A percentile compares a stretch with the other conserved stretches of the same genome.
phyloP scores from a whole-genome alignment of 352 stramenopile species.

The Phytophthora tentaculata region DNA sequence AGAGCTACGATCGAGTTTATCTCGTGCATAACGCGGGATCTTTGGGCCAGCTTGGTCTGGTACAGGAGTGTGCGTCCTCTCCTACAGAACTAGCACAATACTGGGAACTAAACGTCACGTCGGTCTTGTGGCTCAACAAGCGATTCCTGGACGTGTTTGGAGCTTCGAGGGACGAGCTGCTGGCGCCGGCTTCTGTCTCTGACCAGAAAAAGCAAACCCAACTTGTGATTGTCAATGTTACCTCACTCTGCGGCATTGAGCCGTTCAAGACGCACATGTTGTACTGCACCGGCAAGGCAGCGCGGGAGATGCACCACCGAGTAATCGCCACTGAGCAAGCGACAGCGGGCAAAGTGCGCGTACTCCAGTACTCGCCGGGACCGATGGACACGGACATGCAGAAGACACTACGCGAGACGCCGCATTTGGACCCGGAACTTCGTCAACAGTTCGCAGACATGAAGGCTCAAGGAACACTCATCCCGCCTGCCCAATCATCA shows the following conservation, averaged over 20 bases:
- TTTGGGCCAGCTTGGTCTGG: constrained; percentile 68
- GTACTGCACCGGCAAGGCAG: constrained; percentile 88
- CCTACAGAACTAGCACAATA: constrained; percentile 53
- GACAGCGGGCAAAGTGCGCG: constrained; percentile 39
- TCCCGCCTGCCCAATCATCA: constrained; percentile 62
- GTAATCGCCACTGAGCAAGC: constrained; percentile 74
- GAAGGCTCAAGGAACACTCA: constrained; percentile 60
- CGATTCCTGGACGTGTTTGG: constrained; percentile 71
- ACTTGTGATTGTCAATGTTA: constrained; percentile 71
- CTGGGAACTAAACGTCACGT: constrained; percentile 89
- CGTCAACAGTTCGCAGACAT: constrained; percentile 54
- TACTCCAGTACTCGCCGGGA: constrained; percentile 88
- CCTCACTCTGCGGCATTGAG: constrained; percentile 83
- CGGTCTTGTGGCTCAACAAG: constrained; percentile 85
- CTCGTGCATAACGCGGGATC: constrained; percentile 89
- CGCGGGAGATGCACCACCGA: constrained; percentile 86
- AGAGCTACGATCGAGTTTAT: constrained; percentile 53
- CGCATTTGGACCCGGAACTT: constrained; percentile 46
- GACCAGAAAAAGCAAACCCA: constrained; percentile 14
- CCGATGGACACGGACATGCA: constrained; percentile 91
- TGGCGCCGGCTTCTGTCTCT: not conserved
- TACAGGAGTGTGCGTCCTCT: constrained; percentile 52
- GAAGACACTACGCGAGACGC: constrained; percentile 60
- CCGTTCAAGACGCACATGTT: constrained; percentile 79
- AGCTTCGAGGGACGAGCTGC: constrained; percentile 48